Percentiles rank a stretch among this genome's conserved stretches.
These are phyloP conservation scores for Chlamydomonas incerta DNA, from an alignment of 139 green algal genomes.

Conservation along the genomic window DNA sequence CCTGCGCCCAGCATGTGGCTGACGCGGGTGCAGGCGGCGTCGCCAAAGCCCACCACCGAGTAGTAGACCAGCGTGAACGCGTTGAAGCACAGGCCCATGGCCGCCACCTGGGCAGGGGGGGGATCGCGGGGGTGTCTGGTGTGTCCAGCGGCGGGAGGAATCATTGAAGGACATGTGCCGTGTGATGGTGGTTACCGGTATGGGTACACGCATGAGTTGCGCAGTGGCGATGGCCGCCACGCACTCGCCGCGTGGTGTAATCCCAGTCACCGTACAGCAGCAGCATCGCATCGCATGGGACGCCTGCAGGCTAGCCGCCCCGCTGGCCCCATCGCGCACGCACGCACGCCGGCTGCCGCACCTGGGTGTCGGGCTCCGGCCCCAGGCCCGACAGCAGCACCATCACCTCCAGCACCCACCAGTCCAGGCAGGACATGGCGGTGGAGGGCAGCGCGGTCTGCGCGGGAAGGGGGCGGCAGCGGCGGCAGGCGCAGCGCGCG, in stretches of 20 bases:
- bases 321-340: not conserved
- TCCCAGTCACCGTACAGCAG: not conserved
- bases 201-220: no score
- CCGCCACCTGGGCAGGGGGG: no score
- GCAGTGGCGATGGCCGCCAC: no score
- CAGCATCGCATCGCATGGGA: no score
- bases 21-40: constrained; percentile 15
- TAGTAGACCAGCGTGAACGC: constrained; percentile 33
- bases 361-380: not conserved
- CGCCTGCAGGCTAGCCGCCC: no score
- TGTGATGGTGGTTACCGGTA: no score
- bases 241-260: no score
- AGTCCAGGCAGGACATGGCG: constrained; percentile 22
- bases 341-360: not conserved
- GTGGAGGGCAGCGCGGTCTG: not conserved
- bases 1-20: not conserved
- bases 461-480: not conserved
- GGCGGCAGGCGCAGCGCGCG: no score
- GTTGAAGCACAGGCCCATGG: constrained; percentile 34
- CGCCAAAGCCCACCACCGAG: constrained; percentile 5
- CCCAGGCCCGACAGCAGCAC: constrained; percentile 23
- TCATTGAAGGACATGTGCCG: no score
- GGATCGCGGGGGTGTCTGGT: no score
- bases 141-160: no score
- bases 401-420: constrained; percentile 39